Percentiles rank a stretch among this genome's conserved stretches.
Evolutionary conservation across 257 asterid genomes (phyloP).

Genomic region (Solanum pinnatisectum): DNA sequence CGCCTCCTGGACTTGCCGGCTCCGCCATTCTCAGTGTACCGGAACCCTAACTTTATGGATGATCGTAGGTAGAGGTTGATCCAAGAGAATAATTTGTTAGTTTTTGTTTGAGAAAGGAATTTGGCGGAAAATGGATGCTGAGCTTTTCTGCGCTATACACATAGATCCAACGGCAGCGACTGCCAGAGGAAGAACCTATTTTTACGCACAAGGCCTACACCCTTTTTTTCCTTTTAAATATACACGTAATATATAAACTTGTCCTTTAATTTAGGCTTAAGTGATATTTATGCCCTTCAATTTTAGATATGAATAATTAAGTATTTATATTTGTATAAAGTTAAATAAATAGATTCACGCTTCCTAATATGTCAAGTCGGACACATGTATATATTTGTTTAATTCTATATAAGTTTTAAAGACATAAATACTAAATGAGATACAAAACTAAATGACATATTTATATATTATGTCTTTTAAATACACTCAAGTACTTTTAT

Average conservation of each 20-base stretch:
- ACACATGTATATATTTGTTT: too few species aligned
- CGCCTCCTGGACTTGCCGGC: conserved; percentile 44
- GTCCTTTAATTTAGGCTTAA: not conserved
- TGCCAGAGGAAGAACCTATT: not conserved
- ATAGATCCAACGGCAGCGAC: not conserved
- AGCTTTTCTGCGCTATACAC: not conserved
- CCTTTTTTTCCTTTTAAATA: not conserved
- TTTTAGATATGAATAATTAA: too few species aligned
- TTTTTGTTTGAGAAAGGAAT: not conserved
- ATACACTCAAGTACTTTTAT: not conserved
- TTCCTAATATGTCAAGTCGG: too few species aligned
- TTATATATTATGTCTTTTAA: too few species aligned
- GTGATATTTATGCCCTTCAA: too few species aligned
- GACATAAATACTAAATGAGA: too few species aligned
- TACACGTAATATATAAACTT: too few species aligned
- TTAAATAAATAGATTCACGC: too few species aligned
- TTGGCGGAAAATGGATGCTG: conserved; percentile 1
- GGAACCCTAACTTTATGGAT: conserved; percentile 31
- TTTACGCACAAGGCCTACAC: not conserved
- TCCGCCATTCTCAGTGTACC: conserved; percentile 14
- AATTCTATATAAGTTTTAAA: too few species aligned
- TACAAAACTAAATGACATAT: too few species aligned
- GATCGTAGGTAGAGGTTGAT: not conserved
- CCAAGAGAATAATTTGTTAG: not conserved
- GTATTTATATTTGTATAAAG: too few species aligned